Evolutionary conservation across 176 grass and related monocot species (phyloP).

Genomic region (Lolium multiflorum): DNA sequence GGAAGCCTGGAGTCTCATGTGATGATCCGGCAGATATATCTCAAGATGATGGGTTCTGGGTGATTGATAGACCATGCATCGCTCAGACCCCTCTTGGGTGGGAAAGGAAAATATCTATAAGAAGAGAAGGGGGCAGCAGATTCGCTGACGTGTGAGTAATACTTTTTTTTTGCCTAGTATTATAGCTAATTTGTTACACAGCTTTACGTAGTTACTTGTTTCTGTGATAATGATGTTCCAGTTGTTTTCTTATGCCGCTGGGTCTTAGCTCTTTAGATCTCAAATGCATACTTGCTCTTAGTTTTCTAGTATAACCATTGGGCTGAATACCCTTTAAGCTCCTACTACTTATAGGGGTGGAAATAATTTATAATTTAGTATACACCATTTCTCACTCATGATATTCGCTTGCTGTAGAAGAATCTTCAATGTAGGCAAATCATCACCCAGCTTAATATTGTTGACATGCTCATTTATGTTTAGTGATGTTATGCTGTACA

Average conservation of each 20-base stretch:
- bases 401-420: not conserved
- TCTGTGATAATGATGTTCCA: not conserved
- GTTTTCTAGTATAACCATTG: not conserved
- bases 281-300: not conserved
- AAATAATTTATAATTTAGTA: not conserved
- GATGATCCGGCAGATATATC: slow-evolving; percentile 63
- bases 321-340: not conserved
- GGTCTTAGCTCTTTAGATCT: slow-evolving; percentile 6
- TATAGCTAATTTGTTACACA: not conserved
- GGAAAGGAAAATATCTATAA: slow-evolving; percentile 66
- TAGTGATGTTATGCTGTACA: not conserved
- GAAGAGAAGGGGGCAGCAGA: slow-evolving; percentile 54
- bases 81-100: slow-evolving; percentile 56
- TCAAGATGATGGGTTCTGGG: slow-evolving; percentile 65
- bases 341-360: slow-evolving; percentile 1
- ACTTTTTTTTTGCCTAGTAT: not conserved
- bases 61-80: slow-evolving; percentile 65
- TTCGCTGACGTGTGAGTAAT: slow-evolving; percentile 76
- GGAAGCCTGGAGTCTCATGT: slow-evolving; percentile 63
- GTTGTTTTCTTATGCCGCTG: not conserved
- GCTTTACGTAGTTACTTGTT: not conserved
- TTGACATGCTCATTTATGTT: slow-evolving; percentile 6
- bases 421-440: slow-evolving; percentile 20
- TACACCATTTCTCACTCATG: not conserved
- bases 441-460: not conserved